Evolutionary conservation across 805 yeast genomes (phyloP), one percentile per base, ranked within the genome.

Genomic region (Metschnikowia colocasiae): DNA sequence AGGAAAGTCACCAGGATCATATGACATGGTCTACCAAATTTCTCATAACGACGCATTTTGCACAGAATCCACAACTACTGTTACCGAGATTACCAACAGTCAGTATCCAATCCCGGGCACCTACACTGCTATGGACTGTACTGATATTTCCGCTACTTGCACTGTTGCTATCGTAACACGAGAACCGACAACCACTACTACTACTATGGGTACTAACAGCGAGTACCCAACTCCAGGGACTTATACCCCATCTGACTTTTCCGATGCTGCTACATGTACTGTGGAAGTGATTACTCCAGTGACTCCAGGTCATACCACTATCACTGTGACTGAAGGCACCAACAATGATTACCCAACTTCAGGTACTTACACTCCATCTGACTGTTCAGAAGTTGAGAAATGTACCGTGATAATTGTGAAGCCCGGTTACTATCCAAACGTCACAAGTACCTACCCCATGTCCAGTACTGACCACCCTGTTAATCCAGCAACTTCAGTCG

Each of bases 141-240:
- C n/a, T n/a, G n/a, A n/a, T n/a, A n/a, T n/a, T n/a, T n/a, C n/a
- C n/a, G n/a, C n/a, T 1, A 23, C 40, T 10, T 6, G 31, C 3
- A 43, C 45, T 15, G 25, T 36, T 7, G 23, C n/a, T 1, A n/a
- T n/a, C n/a, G n/a, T n/a, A n/a, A n/a, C n/a, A n/a, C n/a, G n/a
- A n/a, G n/a, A n/a, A n/a, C n/a, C n/a, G n/a, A 42, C 52, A 2
- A 18, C 42, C n/a, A 49, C 52, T 4, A 42, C 37, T 3, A 20
- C 37, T 7, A 38, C 41, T 18, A 4, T 8, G 12, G 5, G 8
- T 13, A 26, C 41, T 3, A 36, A 36, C 20, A 36, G 40, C 7
- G 15, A 36, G 3, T 15, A 23, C 15, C 12, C 41, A 13, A 26
- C 23, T 2, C 41, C 41, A 7, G 33, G 41, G 1, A 38, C 41